phyloP scores from a whole-genome alignment of 2,329 filamentous ascomycete species.

The Chrysoporthe cubensis region DNA sequence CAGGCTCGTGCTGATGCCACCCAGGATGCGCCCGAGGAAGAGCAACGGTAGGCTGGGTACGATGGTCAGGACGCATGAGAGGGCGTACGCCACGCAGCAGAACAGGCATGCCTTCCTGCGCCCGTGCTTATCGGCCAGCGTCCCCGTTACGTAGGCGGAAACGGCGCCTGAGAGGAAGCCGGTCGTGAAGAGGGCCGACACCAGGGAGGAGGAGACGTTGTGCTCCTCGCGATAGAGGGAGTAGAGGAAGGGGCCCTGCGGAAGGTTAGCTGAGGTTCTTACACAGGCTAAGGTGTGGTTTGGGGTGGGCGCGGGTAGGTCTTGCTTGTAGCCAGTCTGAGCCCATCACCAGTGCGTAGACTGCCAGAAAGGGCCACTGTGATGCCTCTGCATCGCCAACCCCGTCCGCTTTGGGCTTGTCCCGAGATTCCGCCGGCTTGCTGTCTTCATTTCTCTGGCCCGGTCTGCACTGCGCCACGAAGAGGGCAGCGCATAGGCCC shows the following conservation, averaged over 20 bases:
- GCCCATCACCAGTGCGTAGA: slow-evolving; percentile 54
- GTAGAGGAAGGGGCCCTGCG: slow-evolving; percentile 42
- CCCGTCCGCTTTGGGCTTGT: background rate
- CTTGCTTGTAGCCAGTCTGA: slow-evolving; percentile 56
- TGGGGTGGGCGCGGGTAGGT: background rate
- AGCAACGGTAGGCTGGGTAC: slow-evolving; percentile 44
- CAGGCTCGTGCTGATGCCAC: slow-evolving; percentile 59
- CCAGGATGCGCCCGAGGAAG: slow-evolving; percentile 56
- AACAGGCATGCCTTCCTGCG: slow-evolving; percentile 56
- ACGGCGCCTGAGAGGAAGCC: slow-evolving; percentile 51
- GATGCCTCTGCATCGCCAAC: slow-evolving; percentile 27
- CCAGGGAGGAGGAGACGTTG: slow-evolving; percentile 33
- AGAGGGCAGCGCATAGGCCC: slow-evolving; percentile 38
- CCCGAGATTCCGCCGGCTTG: background rate
- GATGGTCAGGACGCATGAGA: slow-evolving; percentile 51
- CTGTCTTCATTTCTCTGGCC: background rate
- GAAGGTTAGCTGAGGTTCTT: slow-evolving; percentile 2
- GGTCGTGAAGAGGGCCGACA: slow-evolving; percentile 47
- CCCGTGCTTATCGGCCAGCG: slow-evolving; percentile 53
- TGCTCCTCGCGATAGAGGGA: slow-evolving; percentile 42
- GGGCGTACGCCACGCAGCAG: slow-evolving; percentile 57
- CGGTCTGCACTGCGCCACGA: slow-evolving; percentile 31
- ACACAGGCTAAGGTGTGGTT: no score
- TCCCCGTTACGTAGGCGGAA: slow-evolving; percentile 51
- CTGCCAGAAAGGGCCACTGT: slow-evolving; percentile 42